Percentiles rank a stretch among this genome's conserved stretches.
Evolutionary conservation across 768 basidiomycete genomes (phyloP).

Genomic region (Phallus indusiatus): DNA sequence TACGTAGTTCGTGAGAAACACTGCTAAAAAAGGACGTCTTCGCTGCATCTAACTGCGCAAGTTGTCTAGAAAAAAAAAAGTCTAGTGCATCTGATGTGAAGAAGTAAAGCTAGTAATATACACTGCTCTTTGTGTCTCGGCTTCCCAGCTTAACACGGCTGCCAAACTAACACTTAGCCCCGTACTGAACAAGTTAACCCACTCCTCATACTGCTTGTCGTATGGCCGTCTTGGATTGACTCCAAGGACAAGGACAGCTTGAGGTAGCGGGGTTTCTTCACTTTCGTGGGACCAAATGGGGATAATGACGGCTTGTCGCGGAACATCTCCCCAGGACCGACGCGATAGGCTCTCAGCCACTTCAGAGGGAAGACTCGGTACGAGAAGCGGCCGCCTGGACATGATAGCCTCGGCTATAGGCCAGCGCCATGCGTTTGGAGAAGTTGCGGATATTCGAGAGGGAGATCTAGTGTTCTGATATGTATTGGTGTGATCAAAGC

Average conservation of each 20-base stretch:
- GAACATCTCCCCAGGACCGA: slow-evolving; percentile 15
- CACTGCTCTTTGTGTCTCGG: slow-evolving; percentile 19
- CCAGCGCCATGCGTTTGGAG: slow-evolving; percentile 3
- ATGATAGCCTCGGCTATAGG: slow-evolving; percentile 7
- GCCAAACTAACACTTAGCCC: slow-evolving; percentile 14
- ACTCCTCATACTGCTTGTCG: slow-evolving; percentile 15
- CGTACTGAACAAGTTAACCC: slow-evolving; percentile 15
- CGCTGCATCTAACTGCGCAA: slow-evolving; percentile 19
- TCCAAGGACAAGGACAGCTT: slow-evolving; percentile 18
- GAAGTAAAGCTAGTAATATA: neutral
- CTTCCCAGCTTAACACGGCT: slow-evolving; percentile 16
- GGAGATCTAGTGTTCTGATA: neutral
- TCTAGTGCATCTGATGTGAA: neutral
- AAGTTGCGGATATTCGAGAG: neutral
- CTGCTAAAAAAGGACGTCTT: slow-evolving; percentile 21
- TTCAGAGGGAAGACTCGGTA: slow-evolving; percentile 10
- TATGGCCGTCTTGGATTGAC: slow-evolving; percentile 19
- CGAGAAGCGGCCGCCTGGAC: slow-evolving; percentile 8
- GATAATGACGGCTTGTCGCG: slow-evolving; percentile 15
- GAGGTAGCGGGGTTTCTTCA: slow-evolving; percentile 7
- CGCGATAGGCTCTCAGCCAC: slow-evolving; percentile 9
- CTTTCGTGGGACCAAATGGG: slow-evolving; percentile 14
- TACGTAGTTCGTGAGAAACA: slow-evolving; percentile 18
- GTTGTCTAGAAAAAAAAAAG: slow-evolving; percentile 10
- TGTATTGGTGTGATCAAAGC: neutral